Evolutionary conservation across 2,329 filamentous ascomycete genomes (phyloP).

Genomic region (Aureobasidium pullulans): DNA sequence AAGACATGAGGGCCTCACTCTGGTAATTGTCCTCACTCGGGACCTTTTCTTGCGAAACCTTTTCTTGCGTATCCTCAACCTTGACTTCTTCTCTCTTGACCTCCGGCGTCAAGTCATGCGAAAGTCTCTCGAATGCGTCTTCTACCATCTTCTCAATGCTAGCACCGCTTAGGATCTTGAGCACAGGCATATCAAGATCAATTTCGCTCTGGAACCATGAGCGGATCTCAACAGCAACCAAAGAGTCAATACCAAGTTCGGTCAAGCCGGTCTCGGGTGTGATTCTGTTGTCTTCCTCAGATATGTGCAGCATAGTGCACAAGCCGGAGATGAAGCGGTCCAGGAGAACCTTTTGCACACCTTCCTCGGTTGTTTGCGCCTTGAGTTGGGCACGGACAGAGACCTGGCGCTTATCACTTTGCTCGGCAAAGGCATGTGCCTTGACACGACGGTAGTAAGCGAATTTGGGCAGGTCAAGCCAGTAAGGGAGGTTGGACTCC

Average conservation of each 20-base stretch:
- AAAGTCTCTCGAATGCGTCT: background rate
- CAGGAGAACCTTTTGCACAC: background rate
- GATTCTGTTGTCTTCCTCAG: background rate
- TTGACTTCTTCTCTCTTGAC: background rate
- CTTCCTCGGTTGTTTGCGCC: background rate
- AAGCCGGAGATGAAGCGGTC: background rate
- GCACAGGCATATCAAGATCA: slow-evolving; percentile 26
- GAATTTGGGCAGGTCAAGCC: slow-evolving; percentile 4
- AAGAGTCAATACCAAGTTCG: slow-evolving; percentile 33
- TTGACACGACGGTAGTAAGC: slow-evolving; percentile 6
- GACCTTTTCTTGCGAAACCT: background rate
- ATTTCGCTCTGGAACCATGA: slow-evolving; percentile 45
- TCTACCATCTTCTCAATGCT: slow-evolving; percentile 4
- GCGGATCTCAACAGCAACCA: slow-evolving; percentile 35
- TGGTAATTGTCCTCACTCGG: background rate
- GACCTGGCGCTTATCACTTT: background rate
- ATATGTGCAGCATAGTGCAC: background rate
- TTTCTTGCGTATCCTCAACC: background rate
- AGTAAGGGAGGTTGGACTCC: background rate
- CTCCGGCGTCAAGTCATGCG: background rate
- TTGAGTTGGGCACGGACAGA: slow-evolving; percentile 2
- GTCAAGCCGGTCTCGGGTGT: background rate
- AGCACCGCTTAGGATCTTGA: background rate
- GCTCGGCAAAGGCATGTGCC: background rate
- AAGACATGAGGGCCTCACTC: background rate